These are phyloP conservation scores for Wickerhamiella nectarea DNA, from an alignment of 805 yeast genomes.

Conservation along the genomic window DNA sequence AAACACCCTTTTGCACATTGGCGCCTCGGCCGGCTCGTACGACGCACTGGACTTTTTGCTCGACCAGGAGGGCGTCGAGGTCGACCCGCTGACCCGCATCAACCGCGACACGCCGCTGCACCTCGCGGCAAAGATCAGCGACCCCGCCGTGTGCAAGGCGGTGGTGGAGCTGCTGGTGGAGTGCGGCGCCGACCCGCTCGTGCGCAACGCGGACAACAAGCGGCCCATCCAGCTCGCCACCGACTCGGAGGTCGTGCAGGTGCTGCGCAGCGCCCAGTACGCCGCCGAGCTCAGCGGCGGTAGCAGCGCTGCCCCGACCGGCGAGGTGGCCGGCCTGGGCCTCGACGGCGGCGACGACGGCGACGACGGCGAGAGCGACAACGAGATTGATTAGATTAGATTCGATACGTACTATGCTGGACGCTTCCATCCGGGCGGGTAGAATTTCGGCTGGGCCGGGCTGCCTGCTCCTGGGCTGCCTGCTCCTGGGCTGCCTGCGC, in stretches of 20 bases:
- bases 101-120: constrained; percentile 87
- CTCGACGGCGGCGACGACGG: constrained; percentile 11
- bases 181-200: constrained; percentile 74
- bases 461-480: too few species aligned
- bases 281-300: constrained; percentile 19
- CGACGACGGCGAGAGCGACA: constrained; percentile 13
- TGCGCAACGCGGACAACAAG: constrained; percentile 42
- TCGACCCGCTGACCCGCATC: constrained; percentile 59
- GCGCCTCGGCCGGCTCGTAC: constrained; percentile 67
- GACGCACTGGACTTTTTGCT: constrained; percentile 70
- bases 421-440: constrained; percentile 17
- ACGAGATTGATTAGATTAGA: constrained; percentile 8
- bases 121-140: constrained; percentile 58
- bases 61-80: constrained; percentile 82
- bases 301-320: background rate
- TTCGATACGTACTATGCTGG: background rate
- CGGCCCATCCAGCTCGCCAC: constrained; percentile 62
- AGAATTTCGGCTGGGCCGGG: background rate
- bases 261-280: constrained; percentile 69
- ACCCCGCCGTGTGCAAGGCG: constrained; percentile 64
- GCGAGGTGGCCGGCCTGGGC: constrained; percentile 6
- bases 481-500: too few species aligned
- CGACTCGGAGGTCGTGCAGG: constrained; percentile 42
- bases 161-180: constrained; percentile 63
- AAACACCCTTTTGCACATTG: constrained; percentile 68